Evolutionary conservation across 1,139 yeast species (phyloP).

Genomic region (Pichia sp.): DNA sequence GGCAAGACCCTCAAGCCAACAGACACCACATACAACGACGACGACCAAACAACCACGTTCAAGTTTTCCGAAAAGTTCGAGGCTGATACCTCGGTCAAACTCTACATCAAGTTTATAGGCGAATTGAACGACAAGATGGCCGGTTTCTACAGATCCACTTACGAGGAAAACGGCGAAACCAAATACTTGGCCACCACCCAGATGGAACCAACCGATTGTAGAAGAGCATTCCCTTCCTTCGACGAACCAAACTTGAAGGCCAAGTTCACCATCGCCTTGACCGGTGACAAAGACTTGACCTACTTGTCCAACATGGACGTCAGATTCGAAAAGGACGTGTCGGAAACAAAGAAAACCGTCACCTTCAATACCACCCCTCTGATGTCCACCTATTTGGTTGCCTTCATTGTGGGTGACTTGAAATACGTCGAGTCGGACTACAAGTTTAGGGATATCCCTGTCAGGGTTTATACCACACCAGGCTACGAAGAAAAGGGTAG

Average conservation of each 20-base stretch:
- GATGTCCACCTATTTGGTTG: conserved; percentile 56
- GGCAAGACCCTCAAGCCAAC: conserved; percentile 21
- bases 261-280: conserved; percentile 61
- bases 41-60: conserved; percentile 62
- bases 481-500: conserved; percentile 50
- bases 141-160: conserved; percentile 84
- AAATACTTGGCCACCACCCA: conserved; percentile 80
- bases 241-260: conserved; percentile 89
- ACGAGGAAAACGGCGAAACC: conserved; percentile 58
- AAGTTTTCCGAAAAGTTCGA: conserved; percentile 43
- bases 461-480: conserved; percentile 53
- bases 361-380: conserved; percentile 46
- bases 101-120: conserved; percentile 45
- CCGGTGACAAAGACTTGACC: conserved; percentile 58
- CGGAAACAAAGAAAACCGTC: conserved; percentile 42
- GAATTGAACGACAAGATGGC: conserved; percentile 68
- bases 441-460: conserved; percentile 45
- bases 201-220: conserved; percentile 87
- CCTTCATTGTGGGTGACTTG: conserved; percentile 57
- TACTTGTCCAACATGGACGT: conserved; percentile 83
- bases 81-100: conserved; percentile 34
- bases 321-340: conserved; percentile 40
- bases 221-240: conserved; percentile 87
- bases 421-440: conserved; percentile 47
- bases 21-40: conserved; percentile 25